Conservation (phyloP, 192 early-diverging fungal genomes). For the Coemansia sp. region DNA sequence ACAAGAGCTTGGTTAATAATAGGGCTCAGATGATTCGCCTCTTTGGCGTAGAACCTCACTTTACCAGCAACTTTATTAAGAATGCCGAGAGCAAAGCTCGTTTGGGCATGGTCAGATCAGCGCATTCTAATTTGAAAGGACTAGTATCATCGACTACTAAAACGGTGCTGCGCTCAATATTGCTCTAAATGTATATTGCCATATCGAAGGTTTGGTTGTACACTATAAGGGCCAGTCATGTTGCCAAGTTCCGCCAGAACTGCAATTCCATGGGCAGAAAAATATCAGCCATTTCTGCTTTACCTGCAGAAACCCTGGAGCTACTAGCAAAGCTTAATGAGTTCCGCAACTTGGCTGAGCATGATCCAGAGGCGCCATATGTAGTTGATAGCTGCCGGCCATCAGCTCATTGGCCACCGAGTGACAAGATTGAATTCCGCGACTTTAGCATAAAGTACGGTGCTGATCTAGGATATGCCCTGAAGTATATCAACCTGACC, state of each 20-base stretch:
- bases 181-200: background rate
- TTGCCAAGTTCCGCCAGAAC: background rate
- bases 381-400: slow-evolving; percentile 6
- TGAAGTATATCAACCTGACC: slow-evolving; percentile 46
- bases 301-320: background rate
- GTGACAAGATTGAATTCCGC: slow-evolving; percentile 28
- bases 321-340: background rate
- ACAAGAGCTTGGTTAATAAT: background rate
- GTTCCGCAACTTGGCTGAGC: background rate
- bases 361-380: slow-evolving; percentile 11
- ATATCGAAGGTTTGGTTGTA: background rate
- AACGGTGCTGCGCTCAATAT: background rate
- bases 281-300: background rate
- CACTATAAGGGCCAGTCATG: background rate
- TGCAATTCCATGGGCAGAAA: background rate
- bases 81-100: slow-evolving; percentile 60
- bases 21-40: slow-evolving; percentile 60
- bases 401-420: slow-evolving; percentile 13
- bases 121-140: background rate
- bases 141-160: background rate
- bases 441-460: slow-evolving; percentile 25
- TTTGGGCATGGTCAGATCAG: background rate
- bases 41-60: slow-evolving; percentile 55
- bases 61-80: slow-evolving; percentile 51
- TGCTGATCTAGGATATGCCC: slow-evolving; percentile 12